Evolutionary conservation across 257 asterid genomes (phyloP).

Genomic region (Fraxinus quadrangulata): DNA sequence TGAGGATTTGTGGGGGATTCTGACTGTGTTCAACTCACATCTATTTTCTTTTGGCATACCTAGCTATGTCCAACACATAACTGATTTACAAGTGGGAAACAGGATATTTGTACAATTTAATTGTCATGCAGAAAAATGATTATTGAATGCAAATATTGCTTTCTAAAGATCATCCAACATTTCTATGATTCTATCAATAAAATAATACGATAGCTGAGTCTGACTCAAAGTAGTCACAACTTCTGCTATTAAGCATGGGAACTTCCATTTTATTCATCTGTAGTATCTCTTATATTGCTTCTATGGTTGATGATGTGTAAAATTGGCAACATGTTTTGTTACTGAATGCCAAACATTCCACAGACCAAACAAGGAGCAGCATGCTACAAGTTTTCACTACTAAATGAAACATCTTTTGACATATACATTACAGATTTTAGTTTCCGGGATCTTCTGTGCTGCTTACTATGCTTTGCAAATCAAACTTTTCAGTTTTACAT

Average conservation of each 20-base stretch:
- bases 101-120: not conserved
- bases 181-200: not conserved
- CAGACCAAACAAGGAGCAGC: not conserved
- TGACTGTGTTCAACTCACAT: not conserved
- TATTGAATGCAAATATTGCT: not conserved
- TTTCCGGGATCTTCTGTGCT: constrained; percentile 11
- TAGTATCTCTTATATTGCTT: not conserved
- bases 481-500: not conserved
- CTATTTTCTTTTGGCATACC: not conserved
- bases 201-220: not conserved
- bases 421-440: not conserved
- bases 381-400: not conserved
- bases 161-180: not conserved
- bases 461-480: constrained; percentile 12
- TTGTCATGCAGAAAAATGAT: not conserved
- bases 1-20: not conserved
- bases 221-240: not conserved
- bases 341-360: not conserved
- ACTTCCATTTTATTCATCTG: not conserved
- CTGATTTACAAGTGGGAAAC: not conserved
- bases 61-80: not conserved
- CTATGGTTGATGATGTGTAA: not conserved
- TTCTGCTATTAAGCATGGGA: not conserved
- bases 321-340: not conserved
- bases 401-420: too few relatives aligned